These are phyloP conservation scores for Rhizopogon vinicolor DNA, from an alignment of 768 basidiomycete species.

Conservation along the genomic window DNA sequence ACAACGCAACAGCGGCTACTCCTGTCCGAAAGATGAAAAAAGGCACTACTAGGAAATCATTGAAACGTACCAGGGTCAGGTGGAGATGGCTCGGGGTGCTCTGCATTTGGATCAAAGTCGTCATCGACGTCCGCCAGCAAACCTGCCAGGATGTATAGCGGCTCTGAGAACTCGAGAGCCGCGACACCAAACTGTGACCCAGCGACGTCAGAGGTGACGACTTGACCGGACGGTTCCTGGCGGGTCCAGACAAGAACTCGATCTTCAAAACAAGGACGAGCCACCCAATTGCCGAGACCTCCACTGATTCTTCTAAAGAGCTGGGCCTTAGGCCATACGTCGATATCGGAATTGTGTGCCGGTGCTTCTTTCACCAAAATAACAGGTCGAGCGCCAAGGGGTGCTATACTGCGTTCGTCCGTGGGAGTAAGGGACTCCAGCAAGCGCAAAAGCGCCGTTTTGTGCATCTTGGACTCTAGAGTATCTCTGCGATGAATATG, in stretches of 20 bases:
- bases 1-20: constrained; percentile 1
- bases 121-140: constrained; percentile 24
- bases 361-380: constrained; percentile 19
- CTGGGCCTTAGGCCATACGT: constrained; percentile 9
- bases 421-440: constrained; percentile 36
- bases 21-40: constrained; percentile 2
- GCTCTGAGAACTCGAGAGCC: constrained; percentile 65
- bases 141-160: constrained; percentile 61
- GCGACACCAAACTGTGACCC: constrained; percentile 58
- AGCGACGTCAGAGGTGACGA: constrained; percentile 34
- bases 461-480: constrained; percentile 44
- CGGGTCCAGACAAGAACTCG: constrained; percentile 52
- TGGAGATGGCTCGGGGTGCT: constrained; percentile 10
- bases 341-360: constrained; percentile 18
- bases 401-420: constrained; percentile 40
- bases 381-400: constrained; percentile 34
- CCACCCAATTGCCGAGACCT: constrained; percentile 65
- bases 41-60: not conserved
- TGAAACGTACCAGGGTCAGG: constrained; percentile 14
- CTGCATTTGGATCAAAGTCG: constrained; percentile 15
- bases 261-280: constrained; percentile 76
- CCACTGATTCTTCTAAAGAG: constrained; percentile 31
- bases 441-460: constrained; percentile 43
- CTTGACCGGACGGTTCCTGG: constrained; percentile 31
- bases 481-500: constrained; percentile 33